Conservation (phyloP, 2,329 filamentous ascomycete genomes). For the Neonectria faginata region DNA sequence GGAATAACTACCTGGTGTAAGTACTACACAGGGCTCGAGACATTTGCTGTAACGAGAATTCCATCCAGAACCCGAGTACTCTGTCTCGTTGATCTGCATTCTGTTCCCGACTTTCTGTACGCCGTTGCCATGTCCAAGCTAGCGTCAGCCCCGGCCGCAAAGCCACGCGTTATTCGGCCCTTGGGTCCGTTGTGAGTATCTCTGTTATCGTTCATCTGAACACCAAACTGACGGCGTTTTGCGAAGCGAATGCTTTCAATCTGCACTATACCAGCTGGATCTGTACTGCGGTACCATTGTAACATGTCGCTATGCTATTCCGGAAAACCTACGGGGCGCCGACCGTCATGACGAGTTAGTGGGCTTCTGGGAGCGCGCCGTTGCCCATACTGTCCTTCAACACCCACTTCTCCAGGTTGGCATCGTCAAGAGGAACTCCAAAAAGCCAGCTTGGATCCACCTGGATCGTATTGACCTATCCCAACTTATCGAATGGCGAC, state of each 20-base stretch:
- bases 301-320: slow-evolving; percentile 20
- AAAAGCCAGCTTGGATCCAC: slow-evolving; percentile 8
- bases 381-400: slow-evolving; percentile 20
- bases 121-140: background rate
- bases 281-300: slow-evolving; percentile 17
- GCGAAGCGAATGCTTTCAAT: slow-evolving; percentile 19
- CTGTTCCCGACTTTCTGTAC: background rate
- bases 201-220: background rate
- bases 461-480: slow-evolving; percentile 11
- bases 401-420: slow-evolving; percentile 28
- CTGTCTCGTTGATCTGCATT: background rate
- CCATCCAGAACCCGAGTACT: background rate
- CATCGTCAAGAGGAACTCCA: slow-evolving; percentile 5
- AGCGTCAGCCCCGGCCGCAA: background rate
- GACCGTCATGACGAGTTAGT: slow-evolving; percentile 5
- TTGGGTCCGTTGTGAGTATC: slow-evolving; percentile 18
- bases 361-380: slow-evolving; percentile 14
- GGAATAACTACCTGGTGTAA: background rate
- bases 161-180: slow-evolving; percentile 16
- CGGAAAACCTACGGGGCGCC: background rate
- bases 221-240: background rate
- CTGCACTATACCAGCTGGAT: slow-evolving; percentile 11
- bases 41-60: background rate
- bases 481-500: slow-evolving; percentile 14
- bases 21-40: background rate